A percentile compares a stretch with the other conserved stretches of the same genome.
Evolutionary conservation across 2,329 filamentous ascomycete genomes (phyloP).

Genomic region (Metarhizium album): DNA sequence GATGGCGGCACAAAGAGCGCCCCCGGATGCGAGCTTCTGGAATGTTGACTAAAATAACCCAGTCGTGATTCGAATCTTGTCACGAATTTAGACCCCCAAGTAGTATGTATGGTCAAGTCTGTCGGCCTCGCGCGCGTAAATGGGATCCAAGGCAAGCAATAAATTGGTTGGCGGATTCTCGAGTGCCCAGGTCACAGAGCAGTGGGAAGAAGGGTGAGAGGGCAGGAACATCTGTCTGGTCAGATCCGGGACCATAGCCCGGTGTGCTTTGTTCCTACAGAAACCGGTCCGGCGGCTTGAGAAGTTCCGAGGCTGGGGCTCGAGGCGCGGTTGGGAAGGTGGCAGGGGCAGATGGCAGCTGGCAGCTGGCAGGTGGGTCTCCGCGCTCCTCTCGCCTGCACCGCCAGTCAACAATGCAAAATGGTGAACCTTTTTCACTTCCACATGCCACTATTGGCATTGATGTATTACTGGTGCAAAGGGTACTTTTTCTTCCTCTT

Average conservation of each 20-base stretch:
- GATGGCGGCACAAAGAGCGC: neutral
- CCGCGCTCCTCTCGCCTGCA: too few relatives aligned
- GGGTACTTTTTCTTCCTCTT: too few relatives aligned
- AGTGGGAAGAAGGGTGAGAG: neutral
- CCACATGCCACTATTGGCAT: too few relatives aligned
- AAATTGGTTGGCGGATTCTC: neutral
- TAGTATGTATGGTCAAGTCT: neutral
- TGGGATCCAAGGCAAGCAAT: neutral
- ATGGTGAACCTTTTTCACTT: too few relatives aligned
- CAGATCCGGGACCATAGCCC: neutral
- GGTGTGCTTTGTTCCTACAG: slow-evolving; percentile 15
- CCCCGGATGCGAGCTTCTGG: neutral
- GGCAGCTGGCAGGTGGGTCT: too few relatives aligned
- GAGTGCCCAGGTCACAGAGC: neutral
- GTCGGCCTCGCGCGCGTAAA: neutral
- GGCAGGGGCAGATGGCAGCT: too few relatives aligned
- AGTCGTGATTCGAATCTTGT: neutral
- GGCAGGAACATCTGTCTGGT: neutral
- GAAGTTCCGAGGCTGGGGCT: slow-evolving; percentile 17
- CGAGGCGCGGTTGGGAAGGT: neutral
- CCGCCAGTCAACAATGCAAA: too few relatives aligned
- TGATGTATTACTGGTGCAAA: too few relatives aligned
- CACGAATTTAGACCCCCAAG: neutral
- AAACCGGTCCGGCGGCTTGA: slow-evolving; percentile 17
- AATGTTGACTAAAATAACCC: neutral